Percentiles rank a stretch among this genome's conserved stretches.
phyloP scores from a whole-genome alignment of 176 grass and related monocot species.

The Hordeum marinum region DNA sequence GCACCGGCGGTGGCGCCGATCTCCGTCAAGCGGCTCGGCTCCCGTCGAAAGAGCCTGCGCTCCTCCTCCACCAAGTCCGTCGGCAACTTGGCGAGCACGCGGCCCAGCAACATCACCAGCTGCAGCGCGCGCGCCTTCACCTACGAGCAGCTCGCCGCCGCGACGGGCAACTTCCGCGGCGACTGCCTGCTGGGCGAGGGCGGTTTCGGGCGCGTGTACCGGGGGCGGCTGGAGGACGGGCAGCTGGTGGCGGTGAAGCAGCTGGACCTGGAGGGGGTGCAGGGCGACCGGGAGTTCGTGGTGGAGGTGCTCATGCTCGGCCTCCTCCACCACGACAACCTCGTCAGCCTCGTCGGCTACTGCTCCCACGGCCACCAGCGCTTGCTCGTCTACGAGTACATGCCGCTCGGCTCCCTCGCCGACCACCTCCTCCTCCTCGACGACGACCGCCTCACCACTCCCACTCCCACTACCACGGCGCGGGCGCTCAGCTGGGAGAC shows the following conservation, averaged over 20 bases:
- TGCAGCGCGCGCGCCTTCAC: constrained; percentile 20
- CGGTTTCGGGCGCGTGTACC: constrained; percentile 37
- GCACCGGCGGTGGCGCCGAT: background rate
- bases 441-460: background rate
- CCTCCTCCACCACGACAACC: constrained; percentile 34
- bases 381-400: background rate
- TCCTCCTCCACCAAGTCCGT: background rate
- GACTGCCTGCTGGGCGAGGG: constrained; percentile 38
- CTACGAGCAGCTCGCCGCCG: constrained; percentile 20
- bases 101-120: background rate
- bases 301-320: constrained; percentile 37
- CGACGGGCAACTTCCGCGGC: constrained; percentile 20
- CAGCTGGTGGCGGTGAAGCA: constrained; percentile 30
- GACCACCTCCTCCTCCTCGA: constrained; percentile 3
- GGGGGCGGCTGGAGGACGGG: background rate
- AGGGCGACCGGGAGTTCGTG: constrained; percentile 38
- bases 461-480: too few species aligned
- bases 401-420: background rate
- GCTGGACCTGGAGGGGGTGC: constrained; percentile 23
- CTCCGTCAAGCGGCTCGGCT: constrained; percentile 9
- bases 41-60: background rate
- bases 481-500: constrained; percentile 2
- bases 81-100: background rate
- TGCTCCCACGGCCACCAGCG: constrained; percentile 30
- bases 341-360: constrained; percentile 37